These are phyloP conservation scores for Xeromyces bisporus DNA, from an alignment of 495 filamentous ascomycete genomes.

Conservation along the genomic window DNA sequence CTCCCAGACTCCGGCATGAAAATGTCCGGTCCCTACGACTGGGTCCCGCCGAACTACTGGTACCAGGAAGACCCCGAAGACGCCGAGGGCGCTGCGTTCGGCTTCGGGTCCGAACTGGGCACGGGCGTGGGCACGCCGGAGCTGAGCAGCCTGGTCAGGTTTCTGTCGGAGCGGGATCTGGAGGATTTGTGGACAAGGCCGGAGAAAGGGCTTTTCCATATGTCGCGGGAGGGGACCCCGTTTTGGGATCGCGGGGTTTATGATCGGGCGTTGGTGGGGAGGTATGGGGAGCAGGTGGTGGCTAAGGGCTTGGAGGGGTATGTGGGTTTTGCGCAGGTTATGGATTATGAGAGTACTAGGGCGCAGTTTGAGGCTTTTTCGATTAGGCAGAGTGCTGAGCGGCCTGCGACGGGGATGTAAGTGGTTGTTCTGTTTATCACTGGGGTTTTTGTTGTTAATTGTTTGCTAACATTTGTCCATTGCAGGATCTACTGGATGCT, in stretches of 20 bases:
- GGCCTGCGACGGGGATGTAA: constrained; percentile 37
- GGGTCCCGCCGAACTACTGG: constrained; percentile 51
- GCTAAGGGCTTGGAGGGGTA: constrained; percentile 38
- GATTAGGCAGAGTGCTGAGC: constrained; percentile 29
- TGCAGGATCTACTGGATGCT: constrained; percentile 48
- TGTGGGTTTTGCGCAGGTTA: constrained; percentile 35
- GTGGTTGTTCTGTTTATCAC: neutral
- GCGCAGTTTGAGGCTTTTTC: constrained; percentile 42
- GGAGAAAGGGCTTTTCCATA: constrained; percentile 38
- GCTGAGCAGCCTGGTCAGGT: constrained; percentile 33
- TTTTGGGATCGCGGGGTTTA: constrained; percentile 41
- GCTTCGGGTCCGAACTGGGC: constrained; percentile 44
- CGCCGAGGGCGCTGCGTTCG: constrained; percentile 37
- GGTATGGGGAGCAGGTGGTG: constrained; percentile 39
- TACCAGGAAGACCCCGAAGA: constrained; percentile 27
- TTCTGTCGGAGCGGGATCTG: constrained; percentile 34
- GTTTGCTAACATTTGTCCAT: neutral
- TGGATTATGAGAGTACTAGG: constrained; percentile 47
- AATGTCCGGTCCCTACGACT: constrained; percentile 54
- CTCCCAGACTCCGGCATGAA: constrained; percentile 45
- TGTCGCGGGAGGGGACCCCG: constrained; percentile 33
- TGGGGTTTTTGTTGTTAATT: neutral
- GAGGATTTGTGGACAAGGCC: constrained; percentile 38
- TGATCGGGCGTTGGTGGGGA: constrained; percentile 33
- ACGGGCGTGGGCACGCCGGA: constrained; percentile 47